A percentile compares a stretch with the other conserved stretches of the same genome.
Evolutionary conservation across 345 rosid genomes (phyloP).

Genomic region (Microcos paniculata): DNA sequence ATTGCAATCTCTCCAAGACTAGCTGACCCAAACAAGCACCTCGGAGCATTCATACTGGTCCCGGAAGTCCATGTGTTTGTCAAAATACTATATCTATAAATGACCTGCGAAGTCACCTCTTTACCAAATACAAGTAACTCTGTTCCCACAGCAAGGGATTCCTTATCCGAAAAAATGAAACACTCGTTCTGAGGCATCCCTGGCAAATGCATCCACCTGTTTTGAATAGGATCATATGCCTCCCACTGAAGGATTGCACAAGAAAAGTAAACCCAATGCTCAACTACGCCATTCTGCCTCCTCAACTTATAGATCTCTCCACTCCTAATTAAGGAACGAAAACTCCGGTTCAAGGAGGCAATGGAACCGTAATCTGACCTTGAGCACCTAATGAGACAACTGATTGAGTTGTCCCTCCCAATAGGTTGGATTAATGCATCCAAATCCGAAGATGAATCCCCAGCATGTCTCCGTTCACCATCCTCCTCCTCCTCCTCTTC

Average conservation of each 20-base stretch:
- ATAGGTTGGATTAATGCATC: conserved; percentile 64
- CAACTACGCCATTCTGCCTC: conserved; percentile 51
- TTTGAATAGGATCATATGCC: conserved; percentile 76
- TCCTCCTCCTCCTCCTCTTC: conserved; percentile 13
- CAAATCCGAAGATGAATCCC: conserved; percentile 46
- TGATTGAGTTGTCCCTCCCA: conserved; percentile 77
- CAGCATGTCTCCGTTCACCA: conserved; percentile 31
- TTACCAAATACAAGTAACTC: conserved; percentile 86
- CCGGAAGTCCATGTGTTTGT: conserved; percentile 83
- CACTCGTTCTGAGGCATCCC: conserved; percentile 66
- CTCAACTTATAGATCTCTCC: conserved; percentile 76
- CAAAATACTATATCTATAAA: conserved; percentile 78
- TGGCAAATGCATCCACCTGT: conserved; percentile 84
- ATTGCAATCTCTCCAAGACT: conserved; percentile 85
- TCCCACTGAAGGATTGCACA: conserved; percentile 87
- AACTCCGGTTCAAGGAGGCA: conserved; percentile 62
- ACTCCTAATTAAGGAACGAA: conserved; percentile 60
- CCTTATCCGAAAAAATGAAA: conserved; percentile 77
- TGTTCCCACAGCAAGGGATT: conserved; percentile 93
- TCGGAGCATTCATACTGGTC: conserved; percentile 72
- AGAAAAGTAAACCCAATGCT: conserved; percentile 93
- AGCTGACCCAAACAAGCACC: conserved; percentile 95
- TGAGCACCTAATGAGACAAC: conserved; percentile 69
- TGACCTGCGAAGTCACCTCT: conserved; percentile 64
- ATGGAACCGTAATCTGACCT: conserved; percentile 85